Percentiles rank a stretch among this genome's conserved stretches.
Evolutionary conservation across 1,284 basidiomycete species (phyloP).

Genomic region (Peniophora sp.): DNA sequence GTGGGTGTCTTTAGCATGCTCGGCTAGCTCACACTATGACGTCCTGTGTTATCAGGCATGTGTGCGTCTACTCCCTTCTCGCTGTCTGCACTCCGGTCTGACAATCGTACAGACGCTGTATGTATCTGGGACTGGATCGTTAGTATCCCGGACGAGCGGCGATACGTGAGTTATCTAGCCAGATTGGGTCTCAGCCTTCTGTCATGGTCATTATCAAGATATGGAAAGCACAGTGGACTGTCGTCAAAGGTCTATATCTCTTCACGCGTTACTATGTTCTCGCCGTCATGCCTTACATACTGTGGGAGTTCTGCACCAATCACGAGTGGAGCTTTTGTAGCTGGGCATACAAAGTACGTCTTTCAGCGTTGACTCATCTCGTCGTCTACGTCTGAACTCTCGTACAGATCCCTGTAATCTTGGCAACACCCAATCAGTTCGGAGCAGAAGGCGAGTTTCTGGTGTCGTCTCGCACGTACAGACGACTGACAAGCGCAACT

Average conservation of each 20-base stretch:
- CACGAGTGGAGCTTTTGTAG: not conserved
- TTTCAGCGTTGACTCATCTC: not conserved
- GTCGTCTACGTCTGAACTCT: not conserved
- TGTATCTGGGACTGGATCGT: not conserved
- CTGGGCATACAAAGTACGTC: not conserved
- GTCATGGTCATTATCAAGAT: not conserved
- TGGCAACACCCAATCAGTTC: not conserved
- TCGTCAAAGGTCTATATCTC: not conserved
- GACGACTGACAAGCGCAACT: constrained; percentile 3
- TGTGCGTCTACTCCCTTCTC: not conserved
- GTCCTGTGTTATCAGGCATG: constrained; percentile 29
- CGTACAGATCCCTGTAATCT: not conserved
- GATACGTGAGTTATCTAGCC: not conserved
- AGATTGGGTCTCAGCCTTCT: not conserved
- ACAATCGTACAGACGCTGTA: constrained; percentile 1
- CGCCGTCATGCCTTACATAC: not conserved
- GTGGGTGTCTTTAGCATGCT: constrained; percentile 32
- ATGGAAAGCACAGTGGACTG: not conserved
- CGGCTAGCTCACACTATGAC: constrained; percentile 3
- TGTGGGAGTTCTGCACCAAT: not conserved
- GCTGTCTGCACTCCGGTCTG: not conserved
- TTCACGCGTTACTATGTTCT: constrained; percentile 32
- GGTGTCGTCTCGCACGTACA: not conserved
- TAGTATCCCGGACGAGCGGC: not conserved
- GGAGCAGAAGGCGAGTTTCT: not conserved